These are phyloP conservation scores for Gaeumannomyces sp. DNA, from an alignment of 2,329 filamentous ascomycete genomes.

Conservation along the genomic window DNA sequence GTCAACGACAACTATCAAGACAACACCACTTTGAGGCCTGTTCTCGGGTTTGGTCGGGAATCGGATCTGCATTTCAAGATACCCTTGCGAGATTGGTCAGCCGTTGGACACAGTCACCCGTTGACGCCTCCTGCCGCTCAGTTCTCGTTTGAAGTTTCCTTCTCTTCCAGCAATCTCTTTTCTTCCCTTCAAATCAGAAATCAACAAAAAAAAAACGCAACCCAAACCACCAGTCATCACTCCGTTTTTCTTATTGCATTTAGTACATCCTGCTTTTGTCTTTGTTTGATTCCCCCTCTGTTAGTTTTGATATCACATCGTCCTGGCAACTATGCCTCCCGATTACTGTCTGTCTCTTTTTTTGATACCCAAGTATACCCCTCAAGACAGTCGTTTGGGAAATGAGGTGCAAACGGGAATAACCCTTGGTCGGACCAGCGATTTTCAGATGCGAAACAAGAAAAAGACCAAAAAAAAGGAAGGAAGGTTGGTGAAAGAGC, in stretches of 20 bases:
- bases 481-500: background rate
- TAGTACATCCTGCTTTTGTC: constrained; percentile 5
- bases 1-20: background rate
- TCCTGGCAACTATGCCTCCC: constrained; percentile 7
- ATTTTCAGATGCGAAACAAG: constrained; percentile 5
- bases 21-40: constrained; percentile 3
- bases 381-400: constrained; percentile 9
- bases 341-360: constrained; percentile 8
- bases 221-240: background rate
- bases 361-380: constrained; percentile 13
- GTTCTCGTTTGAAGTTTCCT: constrained; percentile 1
- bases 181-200: background rate
- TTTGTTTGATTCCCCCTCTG: constrained; percentile 11
- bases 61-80: constrained; percentile 54
- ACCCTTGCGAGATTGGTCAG: constrained; percentile 38
- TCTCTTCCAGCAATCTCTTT: background rate
- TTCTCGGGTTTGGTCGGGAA: constrained; percentile 34
- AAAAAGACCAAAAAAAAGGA: background rate
- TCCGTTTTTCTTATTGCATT: constrained; percentile 4
- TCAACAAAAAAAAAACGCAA: background rate
- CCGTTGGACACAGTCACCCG: background rate
- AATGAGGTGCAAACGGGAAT: background rate
- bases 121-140: background rate
- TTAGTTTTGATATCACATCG: constrained; percentile 6
- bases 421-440: constrained; percentile 3